A percentile compares a stretch with the other conserved stretches of the same genome.
These are phyloP conservation scores for Plenodomus biglobosus DNA, from an alignment of 2,329 filamentous ascomycete genomes.

Conservation along the genomic window DNA sequence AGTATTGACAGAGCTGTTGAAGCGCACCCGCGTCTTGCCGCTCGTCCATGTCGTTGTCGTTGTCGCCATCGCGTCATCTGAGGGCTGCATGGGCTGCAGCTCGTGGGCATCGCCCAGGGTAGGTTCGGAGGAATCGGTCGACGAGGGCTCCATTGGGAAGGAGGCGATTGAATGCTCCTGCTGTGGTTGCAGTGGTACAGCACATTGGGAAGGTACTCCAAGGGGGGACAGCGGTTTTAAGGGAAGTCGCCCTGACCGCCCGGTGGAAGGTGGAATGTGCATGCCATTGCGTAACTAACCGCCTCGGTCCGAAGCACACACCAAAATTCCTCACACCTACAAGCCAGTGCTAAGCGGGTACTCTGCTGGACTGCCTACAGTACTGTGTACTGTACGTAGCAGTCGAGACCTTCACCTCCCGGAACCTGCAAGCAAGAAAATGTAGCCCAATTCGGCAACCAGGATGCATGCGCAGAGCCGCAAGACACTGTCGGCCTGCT, in stretches of 20 bases:
- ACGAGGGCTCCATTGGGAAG: constrained; percentile 22
- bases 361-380: too few relatives aligned
- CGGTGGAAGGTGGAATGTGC: background rate
- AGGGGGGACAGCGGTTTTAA: background rate
- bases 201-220: too few relatives aligned
- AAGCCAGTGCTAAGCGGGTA: too few relatives aligned
- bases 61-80: constrained; percentile 13
- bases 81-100: constrained; percentile 4
- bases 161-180: background rate
- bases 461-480: background rate
- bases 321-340: background rate
- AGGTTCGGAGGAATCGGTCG: constrained; percentile 13
- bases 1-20: constrained; percentile 32
- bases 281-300: background rate
- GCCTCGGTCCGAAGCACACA: constrained; percentile 1
- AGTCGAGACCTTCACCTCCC: background rate
- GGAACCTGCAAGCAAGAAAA: background rate
- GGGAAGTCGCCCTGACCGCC: background rate
- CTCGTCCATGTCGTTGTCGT: constrained; percentile 6
- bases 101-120: constrained; percentile 15
- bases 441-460: background rate
- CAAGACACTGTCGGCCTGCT: background rate
- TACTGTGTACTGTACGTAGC: background rate
- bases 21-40: constrained; percentile 25
- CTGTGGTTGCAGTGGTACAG: background rate